Base-by-base conservation (phyloP, 2,329 filamentous ascomycete species). In the Penicillium digitatum region DNA sequence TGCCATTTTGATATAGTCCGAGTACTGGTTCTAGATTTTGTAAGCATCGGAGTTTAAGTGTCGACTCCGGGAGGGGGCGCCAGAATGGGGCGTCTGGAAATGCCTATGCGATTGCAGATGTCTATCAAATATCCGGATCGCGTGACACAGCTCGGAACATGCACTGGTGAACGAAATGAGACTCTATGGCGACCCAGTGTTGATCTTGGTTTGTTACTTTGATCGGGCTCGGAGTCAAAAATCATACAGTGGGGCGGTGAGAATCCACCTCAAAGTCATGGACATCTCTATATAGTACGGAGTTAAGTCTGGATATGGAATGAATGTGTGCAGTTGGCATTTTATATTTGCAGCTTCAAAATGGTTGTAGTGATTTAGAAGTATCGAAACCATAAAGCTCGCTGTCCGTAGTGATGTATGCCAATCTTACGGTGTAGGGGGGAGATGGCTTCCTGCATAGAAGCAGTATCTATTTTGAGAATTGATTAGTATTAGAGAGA, bases 1-100 rank as follows among this genome's bases (percentile, higher is more conserved):
- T 27, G 52, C 0, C 64, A 66, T 63, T 27, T 27, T 62, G 31
- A 47, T 37, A 35, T 20, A 34, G 31, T 48, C 22, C 18, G 48
- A 38, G 9, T 9, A 29, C 22, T 32, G 22, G 16, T 34, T 37
- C 6, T 45, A 35, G 39, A 10, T 6, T 8, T 27, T 51, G 39
- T 14, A 29, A 37, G 6, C 3, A 12, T 29, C 22, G 48, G 27
- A n/a, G 11, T 38, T 38, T 7, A 37, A 18, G 18, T 12, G 24
- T 43, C 14, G 37, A 43, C 4, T 26, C 37, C 20, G 27, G 27
- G 29, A 44, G 48, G 38, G 24, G 35, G 32, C 8, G 11, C 18
- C 20, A 12, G 20, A 18, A 44, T 18, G 48, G 43, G 48, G 37
- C 29, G 48, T 32, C n/a, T 43, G 48, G 3, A 50, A 18, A 43